Conservation (phyloP, 1,284 basidiomycete species). For the Ganoderma sp. region DNA sequence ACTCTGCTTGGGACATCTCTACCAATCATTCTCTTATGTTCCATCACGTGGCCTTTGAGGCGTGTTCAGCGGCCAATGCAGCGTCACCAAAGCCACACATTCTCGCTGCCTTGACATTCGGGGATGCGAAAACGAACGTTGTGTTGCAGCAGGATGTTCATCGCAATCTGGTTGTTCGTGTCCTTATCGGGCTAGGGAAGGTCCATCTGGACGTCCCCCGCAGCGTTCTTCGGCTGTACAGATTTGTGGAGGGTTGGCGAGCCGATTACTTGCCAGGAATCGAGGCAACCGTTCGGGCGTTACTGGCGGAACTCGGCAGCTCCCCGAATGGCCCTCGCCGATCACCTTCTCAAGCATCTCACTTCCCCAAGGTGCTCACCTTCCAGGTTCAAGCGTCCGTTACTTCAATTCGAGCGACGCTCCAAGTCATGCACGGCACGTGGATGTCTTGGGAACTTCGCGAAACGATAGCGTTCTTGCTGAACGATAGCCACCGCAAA, state of each 20-base stretch:
- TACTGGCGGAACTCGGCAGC: slow-evolving; percentile 66
- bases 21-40: slow-evolving; percentile 56
- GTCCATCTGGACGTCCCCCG: slow-evolving; percentile 71
- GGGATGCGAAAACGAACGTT: slow-evolving; percentile 51
- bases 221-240: slow-evolving; percentile 77
- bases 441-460: slow-evolving; percentile 78
- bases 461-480: slow-evolving; percentile 55
- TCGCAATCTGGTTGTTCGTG: slow-evolving; percentile 47
- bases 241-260: slow-evolving; percentile 80
- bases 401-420: slow-evolving; percentile 55
- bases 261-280: slow-evolving; percentile 76
- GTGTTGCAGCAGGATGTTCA: slow-evolving; percentile 52
- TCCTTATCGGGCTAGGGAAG: slow-evolving; percentile 51
- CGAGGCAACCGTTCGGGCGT: slow-evolving; percentile 65
- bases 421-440: slow-evolving; percentile 84
- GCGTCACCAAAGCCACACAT: slow-evolving; percentile 54
- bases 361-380: slow-evolving; percentile 37
- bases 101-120: slow-evolving; percentile 62
- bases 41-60: slow-evolving; percentile 58
- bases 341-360: slow-evolving; percentile 36
- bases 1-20: slow-evolving; percentile 43
- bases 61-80: slow-evolving; percentile 53
- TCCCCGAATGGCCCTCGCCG: slow-evolving; percentile 38
- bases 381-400: slow-evolving; percentile 61
- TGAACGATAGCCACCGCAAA: slow-evolving; percentile 43